These are phyloP conservation scores for Arthrinium phaeospermum DNA, from an alignment of 2,329 filamentous ascomycete genomes.

Conservation along the genomic window DNA sequence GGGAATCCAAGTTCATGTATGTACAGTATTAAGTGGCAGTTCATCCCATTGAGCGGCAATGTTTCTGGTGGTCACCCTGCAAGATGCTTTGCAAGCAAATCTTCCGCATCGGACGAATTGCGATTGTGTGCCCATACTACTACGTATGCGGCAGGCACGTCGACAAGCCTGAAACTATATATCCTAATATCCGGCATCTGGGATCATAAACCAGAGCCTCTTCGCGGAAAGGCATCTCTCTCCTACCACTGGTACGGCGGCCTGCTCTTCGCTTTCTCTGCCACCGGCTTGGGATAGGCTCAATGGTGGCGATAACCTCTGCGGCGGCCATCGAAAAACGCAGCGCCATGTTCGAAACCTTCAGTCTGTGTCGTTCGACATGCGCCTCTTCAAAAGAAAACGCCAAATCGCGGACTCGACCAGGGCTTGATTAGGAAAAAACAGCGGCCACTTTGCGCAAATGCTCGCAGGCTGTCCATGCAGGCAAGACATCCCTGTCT, in stretches of 20 bases:
- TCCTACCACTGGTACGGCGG: neutral
- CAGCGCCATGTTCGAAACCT: neutral
- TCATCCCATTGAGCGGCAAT: neutral
- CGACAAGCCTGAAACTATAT: slow-evolving; percentile 7
- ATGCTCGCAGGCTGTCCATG: slow-evolving; percentile 1
- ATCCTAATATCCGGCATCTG: neutral
- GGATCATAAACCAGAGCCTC: neutral
- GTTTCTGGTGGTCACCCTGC: neutral
- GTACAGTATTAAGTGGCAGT: neutral
- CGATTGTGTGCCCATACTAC: neutral
- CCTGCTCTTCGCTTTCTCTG: neutral
- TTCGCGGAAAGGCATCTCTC: neutral
- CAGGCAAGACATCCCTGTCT: slow-evolving; percentile 3
- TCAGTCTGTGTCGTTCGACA: slow-evolving; percentile 2
- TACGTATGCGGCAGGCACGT: neutral
- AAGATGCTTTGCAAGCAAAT: neutral
- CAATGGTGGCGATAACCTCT: neutral
- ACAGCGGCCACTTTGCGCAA: slow-evolving; percentile 3
- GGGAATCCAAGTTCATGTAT: neutral
- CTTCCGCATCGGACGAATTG: neutral
- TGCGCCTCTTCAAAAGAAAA: slow-evolving; percentile 3
- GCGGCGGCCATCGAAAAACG: neutral
- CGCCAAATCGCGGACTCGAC: neutral
- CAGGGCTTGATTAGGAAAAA: slow-evolving; percentile 9
- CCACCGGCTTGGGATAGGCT: neutral